Percentiles rank a stretch among this genome's conserved stretches.
These are phyloP conservation scores for Candolleomyces efflorescens DNA, from an alignment of 768 basidiomycete species.

Conservation along the genomic window DNA sequence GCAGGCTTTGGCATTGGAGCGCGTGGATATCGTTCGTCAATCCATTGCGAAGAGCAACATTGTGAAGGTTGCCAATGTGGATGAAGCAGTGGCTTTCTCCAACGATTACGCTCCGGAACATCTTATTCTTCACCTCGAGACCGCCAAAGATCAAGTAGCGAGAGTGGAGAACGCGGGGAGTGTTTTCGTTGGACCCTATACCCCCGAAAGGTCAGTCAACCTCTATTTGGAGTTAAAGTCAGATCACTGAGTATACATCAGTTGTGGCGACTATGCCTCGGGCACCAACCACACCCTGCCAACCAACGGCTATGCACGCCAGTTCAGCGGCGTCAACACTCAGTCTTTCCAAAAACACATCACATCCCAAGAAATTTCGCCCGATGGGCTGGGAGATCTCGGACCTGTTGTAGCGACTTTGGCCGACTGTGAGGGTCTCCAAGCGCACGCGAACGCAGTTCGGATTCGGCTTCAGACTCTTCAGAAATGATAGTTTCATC, in stretches of 20 bases:
- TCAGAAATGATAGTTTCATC: conserved; percentile 4
- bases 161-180: conserved; percentile 90
- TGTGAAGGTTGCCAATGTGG: conserved; percentile 59
- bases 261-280: conserved; percentile 98
- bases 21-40: conserved; percentile 87
- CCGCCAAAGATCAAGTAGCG: conserved; percentile 61
- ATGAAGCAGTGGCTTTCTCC: conserved; percentile 83
- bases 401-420: conserved; percentile 87
- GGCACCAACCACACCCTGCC: conserved; percentile 99
- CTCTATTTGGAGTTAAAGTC: not conserved
- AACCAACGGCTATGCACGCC: conserved; percentile 93
- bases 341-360: conserved; percentile 98
- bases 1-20: conserved; percentile 82
- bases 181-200: conserved; percentile 92
- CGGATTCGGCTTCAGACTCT: conserved; percentile 60
- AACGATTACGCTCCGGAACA: conserved; percentile 99
- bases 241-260: conserved; percentile 24
- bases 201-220: conserved; percentile 83
- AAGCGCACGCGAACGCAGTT: conserved; percentile 96
- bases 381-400: conserved; percentile 66
- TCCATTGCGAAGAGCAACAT: conserved; percentile 91
- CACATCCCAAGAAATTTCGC: conserved; percentile 90
- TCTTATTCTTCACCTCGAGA: conserved; percentile 83
- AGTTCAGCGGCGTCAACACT: conserved; percentile 98
- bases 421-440: conserved; percentile 92